phyloP scores from a whole-genome alignment of 805 yeast genomes.

The Hanseniaspora lindneri region DNA sequence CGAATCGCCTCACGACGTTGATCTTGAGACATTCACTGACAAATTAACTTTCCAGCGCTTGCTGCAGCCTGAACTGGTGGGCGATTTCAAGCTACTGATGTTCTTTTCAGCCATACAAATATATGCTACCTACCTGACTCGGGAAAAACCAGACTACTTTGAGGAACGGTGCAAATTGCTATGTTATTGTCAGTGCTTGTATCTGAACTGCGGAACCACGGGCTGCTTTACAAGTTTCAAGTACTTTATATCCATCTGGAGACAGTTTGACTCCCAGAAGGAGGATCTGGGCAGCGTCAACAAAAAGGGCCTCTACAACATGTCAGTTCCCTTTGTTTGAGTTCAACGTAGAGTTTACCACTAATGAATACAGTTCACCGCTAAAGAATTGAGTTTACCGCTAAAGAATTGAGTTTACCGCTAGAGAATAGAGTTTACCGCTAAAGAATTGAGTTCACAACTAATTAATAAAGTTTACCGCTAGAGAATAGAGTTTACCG shows the following conservation, averaged over 20 bases:
- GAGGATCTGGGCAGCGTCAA: not conserved
- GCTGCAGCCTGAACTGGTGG: slow-evolving; percentile 12
- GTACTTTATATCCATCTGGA: slow-evolving; percentile 6
- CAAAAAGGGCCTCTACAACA: not conserved
- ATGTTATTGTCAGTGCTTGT: slow-evolving; percentile 16
- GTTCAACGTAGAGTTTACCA: too few species aligned
- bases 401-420: too few species aligned
- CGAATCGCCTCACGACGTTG: not conserved
- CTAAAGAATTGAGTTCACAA: too few species aligned
- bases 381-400: too few species aligned
- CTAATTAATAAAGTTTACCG: too few species aligned
- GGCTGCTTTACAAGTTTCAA: slow-evolving; percentile 13
- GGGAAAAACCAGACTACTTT: slow-evolving; percentile 1
- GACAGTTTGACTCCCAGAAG: not conserved
- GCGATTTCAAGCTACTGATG: slow-evolving; percentile 19
- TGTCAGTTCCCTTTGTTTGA: slow-evolving; percentile 13
- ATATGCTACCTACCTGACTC: slow-evolving; percentile 13
- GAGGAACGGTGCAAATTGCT: slow-evolving; percentile 16
- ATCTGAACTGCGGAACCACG: slow-evolving; percentile 18
- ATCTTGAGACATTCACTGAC: not conserved
- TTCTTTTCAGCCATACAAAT: slow-evolving; percentile 15
- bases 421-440: too few species aligned
- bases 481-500: too few species aligned
- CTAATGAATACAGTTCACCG: too few species aligned
- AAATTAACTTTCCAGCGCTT: slow-evolving; percentile 6